These are phyloP conservation scores for Cystofilobasidium bisporidii DNA, from an alignment of 768 basidiomycete species.

Conservation along the genomic window DNA sequence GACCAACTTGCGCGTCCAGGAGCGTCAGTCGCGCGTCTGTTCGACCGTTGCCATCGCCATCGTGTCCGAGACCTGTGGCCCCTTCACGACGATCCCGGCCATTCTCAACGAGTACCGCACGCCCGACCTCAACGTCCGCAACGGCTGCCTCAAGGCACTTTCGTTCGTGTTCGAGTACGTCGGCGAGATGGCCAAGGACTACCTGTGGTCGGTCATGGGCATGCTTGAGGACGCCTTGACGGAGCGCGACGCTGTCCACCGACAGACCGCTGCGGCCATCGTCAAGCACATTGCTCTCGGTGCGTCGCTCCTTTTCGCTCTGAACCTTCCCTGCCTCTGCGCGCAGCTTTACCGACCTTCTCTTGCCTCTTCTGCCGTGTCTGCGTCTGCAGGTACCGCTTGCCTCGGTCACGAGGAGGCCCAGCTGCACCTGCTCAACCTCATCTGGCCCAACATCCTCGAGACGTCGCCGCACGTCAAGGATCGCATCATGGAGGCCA, in stretches of 20 bases:
- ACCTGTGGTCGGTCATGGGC: slow-evolving; percentile 91
- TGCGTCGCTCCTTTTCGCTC: slow-evolving; percentile 6
- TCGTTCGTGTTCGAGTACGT: slow-evolving; percentile 99
- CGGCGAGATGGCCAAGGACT: slow-evolving; percentile 89
- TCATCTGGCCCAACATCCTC: slow-evolving; percentile 98
- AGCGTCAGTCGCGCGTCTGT: slow-evolving; percentile 96
- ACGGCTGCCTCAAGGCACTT: slow-evolving; percentile 94
- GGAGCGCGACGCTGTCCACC: slow-evolving; percentile 94
- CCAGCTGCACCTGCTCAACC: slow-evolving; percentile 92
- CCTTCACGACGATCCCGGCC: slow-evolving; percentile 95
- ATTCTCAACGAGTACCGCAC: slow-evolving; percentile 98
- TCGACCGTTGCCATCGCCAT: slow-evolving; percentile 91
- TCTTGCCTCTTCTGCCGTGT: not conserved
- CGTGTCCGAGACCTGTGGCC: slow-evolving; percentile 42
- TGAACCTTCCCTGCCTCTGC: not conserved
- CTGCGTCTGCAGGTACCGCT: slow-evolving; percentile 56
- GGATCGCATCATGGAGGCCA: slow-evolving; percentile 93
- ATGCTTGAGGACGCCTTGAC: slow-evolving; percentile 98
- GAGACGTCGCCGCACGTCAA: slow-evolving; percentile 98
- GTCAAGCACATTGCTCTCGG: slow-evolving; percentile 97
- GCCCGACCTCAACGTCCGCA: slow-evolving; percentile 86
- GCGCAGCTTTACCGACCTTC: too few species aligned
- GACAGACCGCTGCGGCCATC: slow-evolving; percentile 95
- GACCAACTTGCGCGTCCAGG: slow-evolving; percentile 94
- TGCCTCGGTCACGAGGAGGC: slow-evolving; percentile 97